Conservation (phyloP, 805 yeast species). For the Kluyveromyces lactis region DNA sequence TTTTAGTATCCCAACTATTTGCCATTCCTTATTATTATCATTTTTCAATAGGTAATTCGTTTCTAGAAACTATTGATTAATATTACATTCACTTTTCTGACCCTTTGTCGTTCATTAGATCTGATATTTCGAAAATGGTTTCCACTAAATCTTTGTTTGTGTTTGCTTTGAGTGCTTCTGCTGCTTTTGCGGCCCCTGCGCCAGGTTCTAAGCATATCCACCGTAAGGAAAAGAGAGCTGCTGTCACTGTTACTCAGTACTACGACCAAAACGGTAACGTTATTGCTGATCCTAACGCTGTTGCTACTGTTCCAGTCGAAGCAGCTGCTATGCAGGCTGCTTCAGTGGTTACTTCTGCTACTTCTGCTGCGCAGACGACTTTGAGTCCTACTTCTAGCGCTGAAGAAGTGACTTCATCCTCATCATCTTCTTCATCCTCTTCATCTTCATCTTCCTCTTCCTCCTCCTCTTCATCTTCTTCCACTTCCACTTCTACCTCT, state of each 20-base stretch:
- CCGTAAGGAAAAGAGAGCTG: constrained; percentile 22
- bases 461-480: constrained; percentile 19
- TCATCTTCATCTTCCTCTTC: constrained; percentile 17
- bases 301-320: constrained; percentile 10
- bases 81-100: neutral
- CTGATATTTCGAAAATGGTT: neutral
- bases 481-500: constrained; percentile 27
- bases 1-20: constrained; percentile 4
- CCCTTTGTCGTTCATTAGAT: constrained; percentile 1
- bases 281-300: constrained; percentile 8
- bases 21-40: constrained; percentile 2
- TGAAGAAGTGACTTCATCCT: no score
- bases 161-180: constrained; percentile 12
- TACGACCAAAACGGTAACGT: constrained; percentile 27
- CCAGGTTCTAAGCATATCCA: constrained; percentile 22
- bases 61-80: no score
- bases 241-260: constrained; percentile 27
- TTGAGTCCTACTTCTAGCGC: constrained; percentile 2
- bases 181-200: constrained; percentile 21
- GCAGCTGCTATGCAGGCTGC: constrained; percentile 14
- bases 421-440: constrained; percentile 8
- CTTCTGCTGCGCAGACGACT: constrained; percentile 15
- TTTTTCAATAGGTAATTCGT: neutral
- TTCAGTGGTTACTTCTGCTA: constrained; percentile 20
- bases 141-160: neutral